These are phyloP conservation scores for Pythium sukuiense DNA, from an alignment of 352 stramenopile genomes.

Conservation along the genomic window DNA sequence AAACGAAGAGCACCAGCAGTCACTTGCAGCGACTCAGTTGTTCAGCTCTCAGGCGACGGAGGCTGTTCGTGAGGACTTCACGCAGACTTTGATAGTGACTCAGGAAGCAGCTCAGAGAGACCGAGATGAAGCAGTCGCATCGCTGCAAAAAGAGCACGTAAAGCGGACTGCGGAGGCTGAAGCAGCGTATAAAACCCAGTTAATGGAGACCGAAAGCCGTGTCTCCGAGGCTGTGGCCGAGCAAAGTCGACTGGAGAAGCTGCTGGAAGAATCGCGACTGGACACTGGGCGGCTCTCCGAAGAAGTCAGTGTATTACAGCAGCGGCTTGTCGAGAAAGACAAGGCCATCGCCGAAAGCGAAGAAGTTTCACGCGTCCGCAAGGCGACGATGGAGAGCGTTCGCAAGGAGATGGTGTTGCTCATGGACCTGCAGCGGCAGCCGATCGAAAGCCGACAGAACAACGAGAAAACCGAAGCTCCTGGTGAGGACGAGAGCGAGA, in stretches of 20 bases:
- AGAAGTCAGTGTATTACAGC: constrained; percentile 14
- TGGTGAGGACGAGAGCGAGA: not conserved
- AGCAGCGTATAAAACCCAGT: not conserved
- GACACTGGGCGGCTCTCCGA: not conserved
- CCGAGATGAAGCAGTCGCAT: not conserved
- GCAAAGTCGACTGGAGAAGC: not conserved
- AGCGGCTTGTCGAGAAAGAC: constrained; percentile 21
- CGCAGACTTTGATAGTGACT: not conserved
- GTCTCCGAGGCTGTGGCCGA: not conserved
- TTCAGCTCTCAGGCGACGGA: not conserved
- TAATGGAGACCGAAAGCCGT: constrained; percentile 1
- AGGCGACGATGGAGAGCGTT: constrained; percentile 50
- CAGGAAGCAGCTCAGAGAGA: not conserved
- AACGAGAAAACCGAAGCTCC: not conserved
- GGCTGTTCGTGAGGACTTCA: constrained; percentile 5
- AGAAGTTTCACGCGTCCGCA: constrained; percentile 35
- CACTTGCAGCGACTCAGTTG: not conserved
- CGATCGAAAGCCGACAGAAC: not conserved
- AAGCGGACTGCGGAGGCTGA: not conserved
- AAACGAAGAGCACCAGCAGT: not conserved
- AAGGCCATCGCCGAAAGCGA: constrained; percentile 29
- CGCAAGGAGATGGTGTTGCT: constrained; percentile 38
- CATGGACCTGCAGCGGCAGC: constrained; percentile 16
- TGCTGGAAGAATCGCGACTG: not conserved
- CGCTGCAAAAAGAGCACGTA: not conserved